Conservation (phyloP, 805 yeast genomes). For the Yamadazyma tumulicola region DNA sequence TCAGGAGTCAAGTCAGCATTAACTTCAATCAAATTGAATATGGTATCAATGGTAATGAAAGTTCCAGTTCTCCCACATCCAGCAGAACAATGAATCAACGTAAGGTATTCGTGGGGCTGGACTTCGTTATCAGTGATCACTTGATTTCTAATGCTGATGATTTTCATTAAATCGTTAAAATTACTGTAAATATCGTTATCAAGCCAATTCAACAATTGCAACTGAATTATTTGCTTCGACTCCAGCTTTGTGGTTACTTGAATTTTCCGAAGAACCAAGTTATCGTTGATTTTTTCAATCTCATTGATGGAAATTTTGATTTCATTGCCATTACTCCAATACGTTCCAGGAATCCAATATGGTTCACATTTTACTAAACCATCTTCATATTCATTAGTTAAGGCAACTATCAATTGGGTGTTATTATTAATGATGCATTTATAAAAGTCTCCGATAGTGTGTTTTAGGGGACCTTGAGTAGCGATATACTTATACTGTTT, state of each 20-base stretch:
- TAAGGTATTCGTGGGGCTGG: slow-evolving; percentile 37
- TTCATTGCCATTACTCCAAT: slow-evolving; percentile 28
- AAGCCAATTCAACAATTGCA: slow-evolving; percentile 80
- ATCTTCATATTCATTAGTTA: slow-evolving; percentile 74
- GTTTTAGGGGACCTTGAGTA: slow-evolving; percentile 80
- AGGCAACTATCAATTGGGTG: slow-evolving; percentile 65
- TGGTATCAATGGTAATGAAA: slow-evolving; percentile 34
- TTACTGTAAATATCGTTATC: slow-evolving; percentile 68
- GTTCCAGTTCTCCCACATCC: slow-evolving; percentile 98
- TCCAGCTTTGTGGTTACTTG: slow-evolving; percentile 8
- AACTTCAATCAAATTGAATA: slow-evolving; percentile 16
- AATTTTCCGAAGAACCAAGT: slow-evolving; percentile 37
- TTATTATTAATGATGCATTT: slow-evolving; percentile 64
- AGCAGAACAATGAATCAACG: slow-evolving; percentile 88
- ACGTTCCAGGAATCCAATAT: slow-evolving; percentile 70
- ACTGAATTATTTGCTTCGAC: slow-evolving; percentile 50
- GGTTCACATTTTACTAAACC: slow-evolving; percentile 73
- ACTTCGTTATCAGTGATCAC: slow-evolving; percentile 8
- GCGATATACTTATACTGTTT: slow-evolving; percentile 61
- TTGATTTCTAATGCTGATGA: slow-evolving; percentile 30
- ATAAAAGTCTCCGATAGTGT: slow-evolving; percentile 83
- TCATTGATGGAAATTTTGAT: slow-evolving; percentile 24
- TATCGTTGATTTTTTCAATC: slow-evolving; percentile 10
- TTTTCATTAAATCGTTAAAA: slow-evolving; percentile 52
- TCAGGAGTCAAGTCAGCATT: slow-evolving; percentile 21